These are phyloP conservation scores for Kwoniella botswanensis DNA, from an alignment of 768 basidiomycete genomes.

Conservation along the genomic window DNA sequence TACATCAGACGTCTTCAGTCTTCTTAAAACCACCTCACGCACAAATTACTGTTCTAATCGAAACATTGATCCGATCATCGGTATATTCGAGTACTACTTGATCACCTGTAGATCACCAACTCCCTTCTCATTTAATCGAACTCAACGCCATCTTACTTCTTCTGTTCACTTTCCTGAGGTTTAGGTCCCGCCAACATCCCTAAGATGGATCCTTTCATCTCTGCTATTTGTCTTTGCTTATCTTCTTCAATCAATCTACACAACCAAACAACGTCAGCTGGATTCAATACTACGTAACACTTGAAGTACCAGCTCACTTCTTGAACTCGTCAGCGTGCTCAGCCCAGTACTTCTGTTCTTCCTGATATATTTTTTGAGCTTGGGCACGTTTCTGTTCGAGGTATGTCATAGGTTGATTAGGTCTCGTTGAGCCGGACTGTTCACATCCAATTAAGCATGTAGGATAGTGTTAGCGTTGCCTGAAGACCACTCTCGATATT, in stretches of 20 bases:
- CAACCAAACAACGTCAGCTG: background rate
- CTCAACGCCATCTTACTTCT: background rate
- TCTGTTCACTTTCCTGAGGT: conserved; percentile 9
- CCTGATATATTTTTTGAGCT: conserved; percentile 55
- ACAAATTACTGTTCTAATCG: too few species aligned
- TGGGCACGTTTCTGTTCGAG: conserved; percentile 57
- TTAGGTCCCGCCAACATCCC: conserved; percentile 45
- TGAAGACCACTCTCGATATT: background rate
- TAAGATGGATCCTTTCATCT: conserved; percentile 55
- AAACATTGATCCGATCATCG: too few species aligned
- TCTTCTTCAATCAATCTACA: conserved; percentile 57
- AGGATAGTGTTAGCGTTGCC: background rate
- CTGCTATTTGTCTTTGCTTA: conserved; percentile 56
- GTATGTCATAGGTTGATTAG: conserved; percentile 57
- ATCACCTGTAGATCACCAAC: too few species aligned
- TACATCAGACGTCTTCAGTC: background rate
- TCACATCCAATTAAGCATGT: background rate
- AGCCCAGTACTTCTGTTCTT: conserved; percentile 57
- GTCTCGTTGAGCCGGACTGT: conserved; percentile 44
- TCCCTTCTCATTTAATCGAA: too few species aligned
- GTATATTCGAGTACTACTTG: too few species aligned
- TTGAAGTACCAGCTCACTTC: conserved; percentile 36
- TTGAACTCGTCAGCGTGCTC: conserved; percentile 57
- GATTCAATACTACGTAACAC: background rate
- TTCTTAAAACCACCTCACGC: too few species aligned